A percentile compares a stretch with the other conserved stretches of the same genome.
Conservation (phyloP, 2,329 filamentous ascomycete species). For the Fusarium pilosicola region DNA sequence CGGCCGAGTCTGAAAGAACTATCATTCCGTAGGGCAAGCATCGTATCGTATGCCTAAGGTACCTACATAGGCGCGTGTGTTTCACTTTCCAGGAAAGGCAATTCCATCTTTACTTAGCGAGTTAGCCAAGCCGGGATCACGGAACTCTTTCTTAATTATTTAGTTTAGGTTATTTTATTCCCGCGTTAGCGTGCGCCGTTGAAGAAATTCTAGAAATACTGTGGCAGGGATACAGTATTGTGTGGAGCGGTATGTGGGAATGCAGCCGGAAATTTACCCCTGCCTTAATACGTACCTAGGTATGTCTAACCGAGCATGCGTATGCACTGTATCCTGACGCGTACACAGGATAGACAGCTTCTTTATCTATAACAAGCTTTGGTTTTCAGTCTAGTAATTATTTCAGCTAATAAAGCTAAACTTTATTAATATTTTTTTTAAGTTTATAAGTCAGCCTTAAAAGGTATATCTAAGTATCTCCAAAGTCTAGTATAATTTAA, state of each 20-base stretch:
- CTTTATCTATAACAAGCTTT: slow-evolving; percentile 6
- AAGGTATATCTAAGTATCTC: too few species aligned
- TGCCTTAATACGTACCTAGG: not conserved
- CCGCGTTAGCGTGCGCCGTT: slow-evolving; percentile 1
- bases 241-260: slow-evolving; percentile 9
- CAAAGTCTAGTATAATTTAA: too few species aligned
- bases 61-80: not conserved
- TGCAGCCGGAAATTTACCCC: not conserved
- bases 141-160: slow-evolving; percentile 15
- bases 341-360: not conserved
- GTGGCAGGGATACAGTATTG: not conserved
- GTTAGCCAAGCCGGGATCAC: slow-evolving; percentile 37
- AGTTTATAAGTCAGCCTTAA: too few species aligned
- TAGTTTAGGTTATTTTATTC: slow-evolving; percentile 5
- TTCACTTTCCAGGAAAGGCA: slow-evolving; percentile 1
- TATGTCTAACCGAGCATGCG: slow-evolving; percentile 7
- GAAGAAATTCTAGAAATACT: slow-evolving; percentile 3
- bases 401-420: not conserved
- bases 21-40: not conserved
- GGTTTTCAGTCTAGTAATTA: not conserved
- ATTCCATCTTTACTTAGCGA: slow-evolving; percentile 12
- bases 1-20: slow-evolving; percentile 9
- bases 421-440: too few species aligned
- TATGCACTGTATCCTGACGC: not conserved
- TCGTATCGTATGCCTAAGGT: not conserved